A percentile compares a stretch with the other conserved stretches of the same genome.
phyloP scores from a whole-genome alignment of 768 basidiomycete species.

The Calocera viscosa region DNA sequence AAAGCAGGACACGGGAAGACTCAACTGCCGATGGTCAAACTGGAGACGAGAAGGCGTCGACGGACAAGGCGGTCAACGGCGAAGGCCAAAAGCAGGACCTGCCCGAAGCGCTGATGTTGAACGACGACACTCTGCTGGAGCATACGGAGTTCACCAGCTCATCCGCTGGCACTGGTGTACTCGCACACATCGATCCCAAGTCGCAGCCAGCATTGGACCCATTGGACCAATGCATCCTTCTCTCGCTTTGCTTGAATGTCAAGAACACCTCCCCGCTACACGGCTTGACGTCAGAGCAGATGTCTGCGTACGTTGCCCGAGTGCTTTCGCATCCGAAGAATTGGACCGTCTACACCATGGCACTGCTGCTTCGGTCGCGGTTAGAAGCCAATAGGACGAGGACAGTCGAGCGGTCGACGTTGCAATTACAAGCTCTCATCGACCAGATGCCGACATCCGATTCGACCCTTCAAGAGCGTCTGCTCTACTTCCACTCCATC shows the following conservation, averaged over 20 bases:
- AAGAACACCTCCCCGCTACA: slow-evolving; percentile 80
- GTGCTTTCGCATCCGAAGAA: slow-evolving; percentile 82
- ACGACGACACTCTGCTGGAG: slow-evolving; percentile 94
- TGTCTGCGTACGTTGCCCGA: slow-evolving; percentile 81
- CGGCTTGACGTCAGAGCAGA: slow-evolving; percentile 83
- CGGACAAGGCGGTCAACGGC: slow-evolving; percentile 8
- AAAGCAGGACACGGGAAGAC: slow-evolving; percentile 45
- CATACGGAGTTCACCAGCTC: slow-evolving; percentile 83
- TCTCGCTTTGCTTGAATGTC: slow-evolving; percentile 80
- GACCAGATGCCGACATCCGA: slow-evolving; percentile 93
- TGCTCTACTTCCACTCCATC: slow-evolving; percentile 68
- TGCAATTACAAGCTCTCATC: slow-evolving; percentile 89
- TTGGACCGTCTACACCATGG: slow-evolving; percentile 96
- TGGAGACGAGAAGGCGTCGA: slow-evolving; percentile 10
- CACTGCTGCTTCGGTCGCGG: slow-evolving; percentile 81
- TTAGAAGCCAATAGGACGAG: slow-evolving; percentile 79
- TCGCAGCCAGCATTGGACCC: slow-evolving; percentile 80
- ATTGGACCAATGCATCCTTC: slow-evolving; percentile 84
- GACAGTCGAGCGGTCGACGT: slow-evolving; percentile 81
- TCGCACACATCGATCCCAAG: slow-evolving; percentile 67
- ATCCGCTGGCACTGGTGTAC: slow-evolving; percentile 33
- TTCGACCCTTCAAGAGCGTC: slow-evolving; percentile 56
- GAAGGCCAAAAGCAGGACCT: slow-evolving; percentile 23
- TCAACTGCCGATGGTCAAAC: not conserved
- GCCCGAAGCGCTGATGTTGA: slow-evolving; percentile 72